These are phyloP conservation scores for Oryza officinalis DNA, from an alignment of 176 grass and related monocot genomes.

Conservation along the genomic window DNA sequence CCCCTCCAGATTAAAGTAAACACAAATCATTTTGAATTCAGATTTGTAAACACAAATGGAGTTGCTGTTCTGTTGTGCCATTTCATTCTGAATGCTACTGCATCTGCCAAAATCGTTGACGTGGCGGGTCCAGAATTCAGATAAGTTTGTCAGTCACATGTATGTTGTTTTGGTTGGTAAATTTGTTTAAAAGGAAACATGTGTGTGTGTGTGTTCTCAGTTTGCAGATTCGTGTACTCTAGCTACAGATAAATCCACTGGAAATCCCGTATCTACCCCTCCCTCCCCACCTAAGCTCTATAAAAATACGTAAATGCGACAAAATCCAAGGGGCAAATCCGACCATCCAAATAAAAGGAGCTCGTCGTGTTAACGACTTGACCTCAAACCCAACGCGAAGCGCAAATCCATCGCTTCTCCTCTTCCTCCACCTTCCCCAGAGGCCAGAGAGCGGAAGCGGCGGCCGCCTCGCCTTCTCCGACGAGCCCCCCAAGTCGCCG, in stretches of 20 bases:
- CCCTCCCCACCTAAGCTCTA: not conserved
- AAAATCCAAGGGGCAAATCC: not conserved
- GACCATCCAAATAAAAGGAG: not conserved
- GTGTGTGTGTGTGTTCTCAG: not conserved
- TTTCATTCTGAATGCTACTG: not conserved
- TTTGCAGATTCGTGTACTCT: not conserved
- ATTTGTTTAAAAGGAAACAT: not conserved
- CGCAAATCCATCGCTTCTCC: slow-evolving; percentile 35
- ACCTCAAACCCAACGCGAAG: not conserved
- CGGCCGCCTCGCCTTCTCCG: slow-evolving; percentile 6
- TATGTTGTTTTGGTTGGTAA: not conserved
- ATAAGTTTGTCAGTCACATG: not conserved
- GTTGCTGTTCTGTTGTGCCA: not conserved
- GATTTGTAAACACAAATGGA: not conserved
- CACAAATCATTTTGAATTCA: not conserved
- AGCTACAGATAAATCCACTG: not conserved
- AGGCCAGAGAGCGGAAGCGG: not conserved
- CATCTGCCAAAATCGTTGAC: not conserved
- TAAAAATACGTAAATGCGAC: not conserved
- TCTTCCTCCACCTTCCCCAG: slow-evolving; percentile 9
- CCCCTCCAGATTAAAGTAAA: not conserved
- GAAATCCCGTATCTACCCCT: not conserved
- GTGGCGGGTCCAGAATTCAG: not conserved
- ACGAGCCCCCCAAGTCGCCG: not conserved
- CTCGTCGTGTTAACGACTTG: not conserved